These are phyloP conservation scores for Grifola frondosa DNA, from an alignment of 1,284 basidiomycete species.

Conservation along the genomic window DNA sequence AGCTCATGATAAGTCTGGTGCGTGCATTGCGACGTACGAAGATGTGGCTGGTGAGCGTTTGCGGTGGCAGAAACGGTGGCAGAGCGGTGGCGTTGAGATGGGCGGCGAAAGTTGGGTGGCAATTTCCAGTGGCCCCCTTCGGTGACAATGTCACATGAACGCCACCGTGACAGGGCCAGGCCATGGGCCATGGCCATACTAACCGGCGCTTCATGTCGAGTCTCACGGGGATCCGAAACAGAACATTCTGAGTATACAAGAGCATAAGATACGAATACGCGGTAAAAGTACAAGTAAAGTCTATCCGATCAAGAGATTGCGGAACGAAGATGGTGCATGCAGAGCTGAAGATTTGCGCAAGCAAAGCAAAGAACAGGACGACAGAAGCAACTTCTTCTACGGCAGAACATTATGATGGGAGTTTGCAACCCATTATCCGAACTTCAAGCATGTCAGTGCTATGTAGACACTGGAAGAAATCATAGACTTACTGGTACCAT, in stretches of 20 bases:
- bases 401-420: slow-evolving; percentile 26
- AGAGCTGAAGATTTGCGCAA: background rate
- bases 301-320: too few relatives aligned
- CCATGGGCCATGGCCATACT: too few relatives aligned
- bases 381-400: slow-evolving; percentile 6
- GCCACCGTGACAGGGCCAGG: too few relatives aligned
- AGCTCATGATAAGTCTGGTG: slow-evolving; percentile 5
- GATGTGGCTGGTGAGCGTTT: slow-evolving; percentile 17
- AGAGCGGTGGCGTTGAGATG: slow-evolving; percentile 16
- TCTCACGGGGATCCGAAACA: too few relatives aligned
- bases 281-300: too few relatives aligned
- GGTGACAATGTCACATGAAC: too few relatives aligned
- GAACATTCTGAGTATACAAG: too few relatives aligned
- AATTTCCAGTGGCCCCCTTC: slow-evolving; percentile 13
- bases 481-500: slow-evolving; percentile 63
- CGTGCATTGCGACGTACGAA: slow-evolving; percentile 1
- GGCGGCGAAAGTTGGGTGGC: slow-evolving; percentile 12
- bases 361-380: background rate
- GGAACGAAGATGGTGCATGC: too few relatives aligned
- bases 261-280: too few relatives aligned
- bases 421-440: slow-evolving; percentile 47
- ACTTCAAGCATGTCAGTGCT: slow-evolving; percentile 30
- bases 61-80: slow-evolving; percentile 25
- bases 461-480: slow-evolving; percentile 2
- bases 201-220: too few relatives aligned